phyloP scores from a whole-genome alignment of 2,329 filamentous ascomycete genomes.

The Aspergillus luchuensis region DNA sequence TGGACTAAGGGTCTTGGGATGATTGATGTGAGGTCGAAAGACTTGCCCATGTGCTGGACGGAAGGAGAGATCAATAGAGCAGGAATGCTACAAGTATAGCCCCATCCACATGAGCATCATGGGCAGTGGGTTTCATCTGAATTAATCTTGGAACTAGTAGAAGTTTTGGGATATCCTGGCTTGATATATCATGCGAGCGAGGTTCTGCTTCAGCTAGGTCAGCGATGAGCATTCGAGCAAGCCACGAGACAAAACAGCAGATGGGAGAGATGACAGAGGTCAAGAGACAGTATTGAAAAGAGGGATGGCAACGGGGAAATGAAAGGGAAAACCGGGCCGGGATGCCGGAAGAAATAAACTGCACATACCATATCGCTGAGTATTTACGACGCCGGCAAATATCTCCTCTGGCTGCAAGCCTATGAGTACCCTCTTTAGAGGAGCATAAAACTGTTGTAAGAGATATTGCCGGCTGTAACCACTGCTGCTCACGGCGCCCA shows the following conservation, averaged over 20 bases:
- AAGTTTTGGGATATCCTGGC: slow-evolving; percentile 14
- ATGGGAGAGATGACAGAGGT: neutral
- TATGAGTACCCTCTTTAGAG: neutral
- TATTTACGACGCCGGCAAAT: slow-evolving; percentile 32
- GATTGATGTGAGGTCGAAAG: neutral
- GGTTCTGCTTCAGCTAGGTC: neutral
- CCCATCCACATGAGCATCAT: neutral
- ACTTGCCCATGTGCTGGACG: neutral
- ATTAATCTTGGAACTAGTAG: neutral
- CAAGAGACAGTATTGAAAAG: neutral
- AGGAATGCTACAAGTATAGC: slow-evolving; percentile 1
- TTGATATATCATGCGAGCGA: slow-evolving; percentile 1
- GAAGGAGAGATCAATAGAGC: neutral
- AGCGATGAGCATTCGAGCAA: neutral
- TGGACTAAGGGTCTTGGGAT: neutral
- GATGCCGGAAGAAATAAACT: neutral
- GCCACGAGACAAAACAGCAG: neutral
- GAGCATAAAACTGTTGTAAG: slow-evolving; percentile 6
- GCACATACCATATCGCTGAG: slow-evolving; percentile 31
- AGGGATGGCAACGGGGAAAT: neutral
- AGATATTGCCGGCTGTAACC: slow-evolving; percentile 28
- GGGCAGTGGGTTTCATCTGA: neutral
- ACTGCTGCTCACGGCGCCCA: slow-evolving; percentile 2
- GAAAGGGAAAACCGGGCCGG: neutral
- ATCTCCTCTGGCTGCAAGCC: slow-evolving; percentile 14